These are phyloP conservation scores for Boechera retrofracta DNA, from an alignment of 345 rosid genomes.

Conservation along the genomic window DNA sequence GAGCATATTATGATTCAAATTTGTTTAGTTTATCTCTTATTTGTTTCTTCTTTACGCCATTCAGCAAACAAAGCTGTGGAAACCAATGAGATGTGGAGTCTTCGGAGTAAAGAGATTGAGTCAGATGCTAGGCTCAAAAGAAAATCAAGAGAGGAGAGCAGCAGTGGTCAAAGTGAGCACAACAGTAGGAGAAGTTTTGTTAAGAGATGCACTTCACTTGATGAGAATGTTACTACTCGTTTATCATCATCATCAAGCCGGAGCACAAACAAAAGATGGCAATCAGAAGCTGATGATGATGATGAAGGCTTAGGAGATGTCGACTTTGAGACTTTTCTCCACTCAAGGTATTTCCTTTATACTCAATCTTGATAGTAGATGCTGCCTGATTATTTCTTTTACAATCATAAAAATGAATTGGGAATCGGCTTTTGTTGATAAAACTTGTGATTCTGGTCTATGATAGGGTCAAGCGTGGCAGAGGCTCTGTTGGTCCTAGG, in stretches of 20 bases:
- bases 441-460: slow-evolving; percentile 25
- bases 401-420: background rate
- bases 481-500: slow-evolving; percentile 89
- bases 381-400: slow-evolving; percentile 8
- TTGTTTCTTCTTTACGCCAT: slow-evolving; percentile 1
- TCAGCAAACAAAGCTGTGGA: slow-evolving; percentile 87
- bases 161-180: slow-evolving; percentile 47
- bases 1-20: background rate
- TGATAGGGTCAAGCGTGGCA: slow-evolving; percentile 83
- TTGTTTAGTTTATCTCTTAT: slow-evolving; percentile 15
- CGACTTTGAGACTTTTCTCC: slow-evolving; percentile 76
- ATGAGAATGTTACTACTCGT: slow-evolving; percentile 35
- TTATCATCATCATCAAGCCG: slow-evolving; percentile 52
- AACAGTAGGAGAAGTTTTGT: slow-evolving; percentile 38
- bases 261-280: slow-evolving; percentile 44
- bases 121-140: slow-evolving; percentile 54
- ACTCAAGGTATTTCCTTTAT: slow-evolving; percentile 64
- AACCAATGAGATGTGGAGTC: slow-evolving; percentile 89
- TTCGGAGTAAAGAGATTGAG: slow-evolving; percentile 75
- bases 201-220: slow-evolving; percentile 47
- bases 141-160: slow-evolving; percentile 53
- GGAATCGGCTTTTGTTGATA: slow-evolving; percentile 4
- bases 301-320: slow-evolving; percentile 69
- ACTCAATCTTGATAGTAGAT: background rate
- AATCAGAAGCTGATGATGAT: slow-evolving; percentile 37